Conservation (phyloP, 352 stramenopile species). For the Phytophthora idaei region DNA sequence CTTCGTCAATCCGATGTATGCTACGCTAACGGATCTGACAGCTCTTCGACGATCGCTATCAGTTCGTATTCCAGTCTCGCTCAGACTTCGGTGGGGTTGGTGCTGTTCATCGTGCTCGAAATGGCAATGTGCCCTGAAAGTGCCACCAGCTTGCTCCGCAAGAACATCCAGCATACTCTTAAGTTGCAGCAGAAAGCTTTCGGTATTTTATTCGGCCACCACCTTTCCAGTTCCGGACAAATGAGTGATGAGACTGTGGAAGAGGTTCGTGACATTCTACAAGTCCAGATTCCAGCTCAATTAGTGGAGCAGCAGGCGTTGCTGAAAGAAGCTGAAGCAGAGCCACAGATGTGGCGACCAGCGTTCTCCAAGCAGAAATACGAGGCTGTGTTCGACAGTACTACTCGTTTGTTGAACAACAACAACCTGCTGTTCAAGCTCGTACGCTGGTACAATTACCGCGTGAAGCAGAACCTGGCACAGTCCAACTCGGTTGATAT, state of each 20-base stretch:
- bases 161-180: slow-evolving; percentile 72
- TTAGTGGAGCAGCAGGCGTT: slow-evolving; percentile 62
- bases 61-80: slow-evolving; percentile 77
- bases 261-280: slow-evolving; percentile 53
- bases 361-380: slow-evolving; percentile 77
- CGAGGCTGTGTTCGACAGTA: slow-evolving; percentile 60
- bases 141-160: slow-evolving; percentile 59
- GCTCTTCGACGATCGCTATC: slow-evolving; percentile 48
- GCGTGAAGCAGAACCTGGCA: slow-evolving; percentile 49
- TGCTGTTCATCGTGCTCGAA: slow-evolving; percentile 77
- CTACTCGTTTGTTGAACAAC: slow-evolving; percentile 76
- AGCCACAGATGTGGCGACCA: slow-evolving; percentile 70
- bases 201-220: slow-evolving; percentile 68
- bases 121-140: slow-evolving; percentile 66
- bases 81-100: slow-evolving; percentile 73
- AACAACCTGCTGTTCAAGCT: slow-evolving; percentile 83
- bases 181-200: slow-evolving; percentile 63
- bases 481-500: slow-evolving; percentile 56
- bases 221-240: slow-evolving; percentile 56
- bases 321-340: slow-evolving; percentile 55
- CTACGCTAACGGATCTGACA: slow-evolving; percentile 44
- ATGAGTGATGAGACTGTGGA: slow-evolving; percentile 54
- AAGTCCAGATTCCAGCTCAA: slow-evolving; percentile 56
- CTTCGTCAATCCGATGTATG: slow-evolving; percentile 65
- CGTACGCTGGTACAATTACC: slow-evolving; percentile 71